Conservation (phyloP, 495 filamentous ascomycete genomes). For the Hyaloscypha bicolor region DNA sequence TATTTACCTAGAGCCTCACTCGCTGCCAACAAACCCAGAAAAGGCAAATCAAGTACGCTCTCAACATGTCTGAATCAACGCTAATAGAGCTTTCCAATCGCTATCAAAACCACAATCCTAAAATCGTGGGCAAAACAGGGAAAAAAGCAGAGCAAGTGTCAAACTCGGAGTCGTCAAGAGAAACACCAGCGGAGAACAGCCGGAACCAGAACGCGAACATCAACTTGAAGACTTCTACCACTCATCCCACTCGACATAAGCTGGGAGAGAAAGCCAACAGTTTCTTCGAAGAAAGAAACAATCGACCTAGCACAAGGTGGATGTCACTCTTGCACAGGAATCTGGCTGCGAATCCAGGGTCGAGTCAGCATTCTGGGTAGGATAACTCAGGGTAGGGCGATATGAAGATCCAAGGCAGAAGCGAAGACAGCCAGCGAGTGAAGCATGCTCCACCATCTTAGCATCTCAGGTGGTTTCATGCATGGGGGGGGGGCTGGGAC, state of each 20-base stretch:
- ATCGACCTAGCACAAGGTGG: not conserved
- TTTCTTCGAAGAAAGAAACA: not conserved
- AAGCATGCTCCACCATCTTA: too few species aligned
- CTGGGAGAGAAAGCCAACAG: not conserved
- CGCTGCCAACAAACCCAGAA: too few species aligned
- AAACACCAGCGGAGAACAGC: not conserved
- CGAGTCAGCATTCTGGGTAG: not conserved
- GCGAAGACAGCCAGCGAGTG: too few species aligned
- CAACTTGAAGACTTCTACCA: not conserved
- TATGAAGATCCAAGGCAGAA: too few species aligned
- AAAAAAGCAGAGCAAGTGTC: not conserved
- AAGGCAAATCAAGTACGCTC: too few species aligned
- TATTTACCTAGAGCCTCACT: too few species aligned
- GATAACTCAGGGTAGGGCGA: too few species aligned
- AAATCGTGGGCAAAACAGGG: not conserved
- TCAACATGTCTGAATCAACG: not conserved
- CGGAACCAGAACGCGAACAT: not conserved
- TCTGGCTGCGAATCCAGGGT: conserved; percentile 11
- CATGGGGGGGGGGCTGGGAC: too few species aligned
- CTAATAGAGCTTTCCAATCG: not conserved
- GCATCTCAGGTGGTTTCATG: too few species aligned
- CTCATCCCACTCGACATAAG: not conserved
- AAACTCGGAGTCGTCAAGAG: not conserved
- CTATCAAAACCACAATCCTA: not conserved
- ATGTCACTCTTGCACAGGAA: not conserved